Percentiles rank a stretch among this genome's conserved stretches.
phyloP scores from a whole-genome alignment of 768 basidiomycete species.

The Termitomyces sp. region DNA sequence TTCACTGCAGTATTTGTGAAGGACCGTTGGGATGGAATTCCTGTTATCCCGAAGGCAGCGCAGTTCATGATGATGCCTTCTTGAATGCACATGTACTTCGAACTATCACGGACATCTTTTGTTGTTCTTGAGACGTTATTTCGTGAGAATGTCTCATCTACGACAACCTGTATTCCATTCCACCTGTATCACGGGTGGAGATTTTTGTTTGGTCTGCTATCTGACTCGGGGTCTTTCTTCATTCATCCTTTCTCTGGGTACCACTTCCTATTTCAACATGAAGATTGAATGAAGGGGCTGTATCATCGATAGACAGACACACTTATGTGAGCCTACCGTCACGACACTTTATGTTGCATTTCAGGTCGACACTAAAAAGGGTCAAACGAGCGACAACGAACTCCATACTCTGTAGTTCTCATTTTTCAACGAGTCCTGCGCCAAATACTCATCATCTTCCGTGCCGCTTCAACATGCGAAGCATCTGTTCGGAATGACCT shows the following conservation, averaged over 20 bases:
- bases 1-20: slow-evolving; percentile 26
- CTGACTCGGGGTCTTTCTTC: background rate
- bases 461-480: background rate
- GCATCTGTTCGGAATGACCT: background rate
- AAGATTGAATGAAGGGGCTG: background rate
- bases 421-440: background rate
- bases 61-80: slow-evolving; percentile 21
- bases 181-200: background rate
- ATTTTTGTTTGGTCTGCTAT: background rate
- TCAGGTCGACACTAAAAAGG: background rate
- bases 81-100: background rate
- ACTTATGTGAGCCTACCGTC: too few relatives aligned
- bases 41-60: slow-evolving; percentile 17
- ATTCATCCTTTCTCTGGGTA: background rate
- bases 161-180: background rate
- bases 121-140: background rate
- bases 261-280: background rate
- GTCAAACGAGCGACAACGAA: background rate
- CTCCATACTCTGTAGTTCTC: too few relatives aligned
- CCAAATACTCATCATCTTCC: background rate
- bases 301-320: background rate
- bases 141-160: background rate
- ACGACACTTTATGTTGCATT: background rate
- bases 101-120: background rate
- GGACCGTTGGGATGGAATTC: slow-evolving; percentile 26